These are phyloP conservation scores for Pisolithus sp. DNA, from an alignment of 768 basidiomycete species.

Conservation along the genomic window DNA sequence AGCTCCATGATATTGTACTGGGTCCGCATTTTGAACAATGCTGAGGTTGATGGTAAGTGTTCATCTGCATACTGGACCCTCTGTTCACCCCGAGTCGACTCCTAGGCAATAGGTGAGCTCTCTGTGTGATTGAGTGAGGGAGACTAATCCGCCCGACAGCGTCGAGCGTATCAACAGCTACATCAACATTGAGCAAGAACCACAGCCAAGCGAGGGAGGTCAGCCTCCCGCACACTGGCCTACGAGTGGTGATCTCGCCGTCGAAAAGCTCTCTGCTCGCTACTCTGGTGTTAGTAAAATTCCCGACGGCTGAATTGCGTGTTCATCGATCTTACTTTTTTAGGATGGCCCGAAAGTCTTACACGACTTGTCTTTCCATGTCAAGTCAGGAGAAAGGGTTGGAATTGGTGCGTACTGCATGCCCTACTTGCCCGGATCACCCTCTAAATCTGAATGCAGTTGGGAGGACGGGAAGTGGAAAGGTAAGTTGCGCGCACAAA, in stretches of 20 bases:
- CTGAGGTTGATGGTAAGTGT: slow-evolving; percentile 37
- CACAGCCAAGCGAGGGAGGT: slow-evolving; percentile 31
- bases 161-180: slow-evolving; percentile 50
- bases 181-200: slow-evolving; percentile 52
- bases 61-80: background rate
- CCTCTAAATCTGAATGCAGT: slow-evolving; percentile 27
- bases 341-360: slow-evolving; percentile 52
- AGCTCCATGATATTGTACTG: slow-evolving; percentile 48
- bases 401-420: slow-evolving; percentile 39
- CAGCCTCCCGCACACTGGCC: slow-evolving; percentile 65
- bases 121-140: background rate
- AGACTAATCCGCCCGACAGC: slow-evolving; percentile 17
- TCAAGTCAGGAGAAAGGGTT: slow-evolving; percentile 52
- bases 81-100: background rate
- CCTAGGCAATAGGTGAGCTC: slow-evolving; percentile 10
- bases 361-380: slow-evolving; percentile 43
- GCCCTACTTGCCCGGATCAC: background rate
- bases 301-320: too few relatives aligned
- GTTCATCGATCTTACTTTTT: slow-evolving; percentile 3
- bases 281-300: slow-evolving; percentile 31
- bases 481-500: slow-evolving; percentile 21
- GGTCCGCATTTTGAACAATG: slow-evolving; percentile 39
- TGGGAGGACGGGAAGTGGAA: slow-evolving; percentile 55
- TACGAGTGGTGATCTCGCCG: slow-evolving; percentile 45
- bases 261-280: slow-evolving; percentile 46